Evolutionary conservation across 768 basidiomycete genomes (phyloP).

Genomic region (Podaxis mareebaensis): DNA sequence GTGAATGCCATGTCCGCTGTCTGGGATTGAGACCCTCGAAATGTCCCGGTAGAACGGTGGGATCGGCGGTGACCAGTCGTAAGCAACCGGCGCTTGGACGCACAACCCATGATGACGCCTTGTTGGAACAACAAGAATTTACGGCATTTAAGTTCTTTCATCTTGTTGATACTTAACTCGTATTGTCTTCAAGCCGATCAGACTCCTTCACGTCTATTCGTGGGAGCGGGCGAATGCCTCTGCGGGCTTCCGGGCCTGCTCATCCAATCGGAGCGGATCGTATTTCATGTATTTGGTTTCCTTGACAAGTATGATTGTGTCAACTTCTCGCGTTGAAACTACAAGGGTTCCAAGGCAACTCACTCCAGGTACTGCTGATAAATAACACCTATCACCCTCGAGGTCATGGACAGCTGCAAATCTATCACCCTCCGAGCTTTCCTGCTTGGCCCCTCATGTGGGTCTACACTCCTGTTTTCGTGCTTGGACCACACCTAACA

Average conservation of each 20-base stretch:
- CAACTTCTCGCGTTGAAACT: background rate
- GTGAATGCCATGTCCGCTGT: background rate
- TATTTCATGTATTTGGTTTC: background rate
- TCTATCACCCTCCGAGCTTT: background rate
- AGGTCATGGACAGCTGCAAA: background rate
- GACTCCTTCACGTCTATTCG: too few species aligned
- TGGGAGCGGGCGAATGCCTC: background rate
- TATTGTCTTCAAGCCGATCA: background rate
- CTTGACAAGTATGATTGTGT: background rate
- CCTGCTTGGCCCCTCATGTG: background rate
- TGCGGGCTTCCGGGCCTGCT: background rate
- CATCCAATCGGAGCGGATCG: background rate
- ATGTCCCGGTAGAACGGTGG: background rate
- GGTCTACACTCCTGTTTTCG: background rate
- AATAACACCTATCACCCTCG: background rate
- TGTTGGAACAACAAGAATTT: background rate
- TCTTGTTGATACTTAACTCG: background rate
- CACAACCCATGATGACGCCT: background rate
- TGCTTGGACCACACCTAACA: background rate
- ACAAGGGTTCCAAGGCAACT: background rate
- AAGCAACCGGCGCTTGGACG: background rate
- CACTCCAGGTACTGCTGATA: background rate
- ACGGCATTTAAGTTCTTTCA: background rate
- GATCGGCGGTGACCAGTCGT: background rate
- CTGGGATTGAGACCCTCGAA: background rate